A percentile compares a stretch with the other conserved stretches of the same genome.
These are phyloP conservation scores for Passalora sequoiae DNA, from an alignment of 2,329 filamentous ascomycete species.

Conservation along the genomic window DNA sequence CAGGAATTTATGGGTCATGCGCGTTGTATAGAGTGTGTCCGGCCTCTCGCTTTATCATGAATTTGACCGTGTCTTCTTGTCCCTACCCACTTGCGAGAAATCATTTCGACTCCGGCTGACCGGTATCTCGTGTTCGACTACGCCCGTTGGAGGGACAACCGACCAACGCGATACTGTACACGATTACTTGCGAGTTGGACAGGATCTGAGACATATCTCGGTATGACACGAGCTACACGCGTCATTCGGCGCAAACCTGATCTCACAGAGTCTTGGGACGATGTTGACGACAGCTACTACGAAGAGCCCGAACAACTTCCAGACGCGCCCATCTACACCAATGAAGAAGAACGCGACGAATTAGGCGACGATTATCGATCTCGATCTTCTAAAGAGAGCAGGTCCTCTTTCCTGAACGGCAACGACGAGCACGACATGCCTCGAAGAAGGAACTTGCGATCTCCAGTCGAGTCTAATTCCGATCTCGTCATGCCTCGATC, in stretches of 20 bases:
- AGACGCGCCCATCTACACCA: constrained; percentile 22
- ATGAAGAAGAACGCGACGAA: constrained; percentile 29
- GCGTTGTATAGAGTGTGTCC: no score
- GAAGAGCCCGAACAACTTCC: constrained; percentile 21
- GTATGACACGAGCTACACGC: constrained; percentile 4
- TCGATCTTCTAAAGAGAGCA: constrained; percentile 13
- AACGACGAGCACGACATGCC: constrained; percentile 12
- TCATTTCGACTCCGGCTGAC: no score
- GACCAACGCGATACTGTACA: no score
- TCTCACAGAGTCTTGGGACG: constrained; percentile 34
- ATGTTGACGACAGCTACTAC: constrained; percentile 22
- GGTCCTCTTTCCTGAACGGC: constrained; percentile 4
- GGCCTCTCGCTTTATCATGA: no score
- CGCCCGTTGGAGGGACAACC: no score
- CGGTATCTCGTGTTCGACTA: no score
- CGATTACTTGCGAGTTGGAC: neutral
- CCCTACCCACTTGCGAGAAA: no score
- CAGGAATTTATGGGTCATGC: no score
- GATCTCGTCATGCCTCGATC: constrained; percentile 43
- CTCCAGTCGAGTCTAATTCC: constrained; percentile 34
- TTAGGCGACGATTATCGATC: constrained; percentile 23
- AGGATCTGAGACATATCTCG: neutral
- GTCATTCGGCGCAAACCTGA: constrained; percentile 9
- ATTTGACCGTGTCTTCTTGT: no score
- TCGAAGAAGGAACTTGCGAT: constrained; percentile 20